Evolutionary conservation across 2,329 filamentous ascomycete species (phyloP).

Genomic region (Aspergillus texensis): DNA sequence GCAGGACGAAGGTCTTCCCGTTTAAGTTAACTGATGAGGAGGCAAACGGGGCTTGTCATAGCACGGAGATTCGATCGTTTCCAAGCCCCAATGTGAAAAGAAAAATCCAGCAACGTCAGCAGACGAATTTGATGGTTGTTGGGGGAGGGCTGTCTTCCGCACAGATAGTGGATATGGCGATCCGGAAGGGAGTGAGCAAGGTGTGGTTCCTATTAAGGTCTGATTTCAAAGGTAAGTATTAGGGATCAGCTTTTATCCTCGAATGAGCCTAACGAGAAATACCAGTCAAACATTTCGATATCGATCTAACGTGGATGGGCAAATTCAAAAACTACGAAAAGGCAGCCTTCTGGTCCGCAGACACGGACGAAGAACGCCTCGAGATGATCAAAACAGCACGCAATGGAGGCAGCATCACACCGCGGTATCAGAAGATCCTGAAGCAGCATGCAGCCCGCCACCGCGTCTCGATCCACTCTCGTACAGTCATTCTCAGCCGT

Average conservation of each 20-base stretch:
- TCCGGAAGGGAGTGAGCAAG: slow-evolving; percentile 66
- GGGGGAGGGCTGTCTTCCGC: slow-evolving; percentile 77
- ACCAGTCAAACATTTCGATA: slow-evolving; percentile 73
- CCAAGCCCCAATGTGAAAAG: slow-evolving; percentile 56
- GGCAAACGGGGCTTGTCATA: slow-evolving; percentile 61
- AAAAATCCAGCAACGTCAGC: slow-evolving; percentile 54
- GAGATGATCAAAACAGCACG: slow-evolving; percentile 67
- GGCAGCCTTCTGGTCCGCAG: slow-evolving; percentile 75
- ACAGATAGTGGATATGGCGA: slow-evolving; percentile 69
- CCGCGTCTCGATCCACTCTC: slow-evolving; percentile 58
- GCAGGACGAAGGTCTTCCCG: slow-evolving; percentile 58
- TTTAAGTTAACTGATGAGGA: slow-evolving; percentile 45
- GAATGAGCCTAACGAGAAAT: neutral
- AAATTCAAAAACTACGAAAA: slow-evolving; percentile 81
- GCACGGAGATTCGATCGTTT: slow-evolving; percentile 63
- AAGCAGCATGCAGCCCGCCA: slow-evolving; percentile 60
- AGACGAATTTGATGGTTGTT: slow-evolving; percentile 70
- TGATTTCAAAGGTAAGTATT: slow-evolving; percentile 45
- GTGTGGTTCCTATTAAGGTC: slow-evolving; percentile 72
- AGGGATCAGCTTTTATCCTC: neutral
- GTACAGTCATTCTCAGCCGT: slow-evolving; percentile 59
- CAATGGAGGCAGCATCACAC: slow-evolving; percentile 76
- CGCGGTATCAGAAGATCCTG: slow-evolving; percentile 67
- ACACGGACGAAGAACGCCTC: slow-evolving; percentile 69
- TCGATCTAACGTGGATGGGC: slow-evolving; percentile 76